These are phyloP conservation scores for Pseudogymnoascus sp. DNA, from an alignment of 2,329 filamentous ascomycete species.

Conservation along the genomic window DNA sequence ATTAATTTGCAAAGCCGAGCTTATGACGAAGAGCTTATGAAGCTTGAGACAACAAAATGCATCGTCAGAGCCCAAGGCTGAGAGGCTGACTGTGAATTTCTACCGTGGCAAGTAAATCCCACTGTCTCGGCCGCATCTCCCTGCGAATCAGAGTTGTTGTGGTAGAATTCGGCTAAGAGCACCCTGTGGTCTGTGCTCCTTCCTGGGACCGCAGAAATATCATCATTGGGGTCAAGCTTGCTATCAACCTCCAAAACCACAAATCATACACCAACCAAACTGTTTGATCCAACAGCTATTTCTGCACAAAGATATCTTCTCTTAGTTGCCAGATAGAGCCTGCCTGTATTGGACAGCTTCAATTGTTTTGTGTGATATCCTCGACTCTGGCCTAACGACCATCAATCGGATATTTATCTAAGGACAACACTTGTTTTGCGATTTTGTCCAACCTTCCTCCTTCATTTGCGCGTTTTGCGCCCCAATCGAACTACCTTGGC, in stretches of 20 bases:
- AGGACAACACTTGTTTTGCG: slow-evolving; percentile 4
- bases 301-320: slow-evolving; percentile 4
- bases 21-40: not conserved
- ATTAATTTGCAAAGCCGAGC: not conserved
- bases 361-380: slow-evolving; percentile 7
- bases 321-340: not conserved
- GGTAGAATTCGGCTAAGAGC: not conserved
- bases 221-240: slow-evolving; percentile 6
- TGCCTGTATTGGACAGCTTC: not conserved
- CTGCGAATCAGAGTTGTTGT: slow-evolving; percentile 1
- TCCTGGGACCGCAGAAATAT: slow-evolving; percentile 1
- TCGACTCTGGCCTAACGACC: not conserved
- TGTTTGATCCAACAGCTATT: slow-evolving; percentile 3
- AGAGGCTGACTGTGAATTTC: not conserved
- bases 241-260: not conserved
- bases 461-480: slow-evolving; percentile 20
- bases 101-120: not conserved
- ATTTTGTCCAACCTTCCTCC: slow-evolving; percentile 5
- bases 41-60: not conserved
- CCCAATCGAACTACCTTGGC: slow-evolving; percentile 23
- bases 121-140: not conserved
- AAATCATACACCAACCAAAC: not conserved
- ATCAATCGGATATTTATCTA: not conserved
- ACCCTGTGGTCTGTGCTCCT: not conserved
- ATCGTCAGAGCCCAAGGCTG: not conserved